These are phyloP conservation scores for Candida stauntonica DNA, from an alignment of 805 yeast species.

Conservation along the genomic window DNA sequence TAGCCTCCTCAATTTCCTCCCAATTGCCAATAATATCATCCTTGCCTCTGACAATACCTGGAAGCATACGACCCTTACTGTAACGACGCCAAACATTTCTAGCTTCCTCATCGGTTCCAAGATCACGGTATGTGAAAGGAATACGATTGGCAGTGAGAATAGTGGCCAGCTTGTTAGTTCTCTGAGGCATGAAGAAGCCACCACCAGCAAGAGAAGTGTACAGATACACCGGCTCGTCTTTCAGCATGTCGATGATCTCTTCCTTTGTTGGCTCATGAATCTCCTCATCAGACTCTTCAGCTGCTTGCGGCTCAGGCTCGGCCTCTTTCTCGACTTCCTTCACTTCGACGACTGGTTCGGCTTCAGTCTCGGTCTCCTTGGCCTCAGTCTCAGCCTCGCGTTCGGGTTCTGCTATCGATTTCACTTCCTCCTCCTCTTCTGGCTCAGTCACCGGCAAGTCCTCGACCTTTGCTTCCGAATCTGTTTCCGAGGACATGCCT, in stretches of 20 bases:
- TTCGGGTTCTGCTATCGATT: no score
- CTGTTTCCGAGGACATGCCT: not conserved
- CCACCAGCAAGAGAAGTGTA: conserved; percentile 85
- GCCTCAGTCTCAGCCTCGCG: conserved; percentile 11
- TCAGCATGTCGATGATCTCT: conserved; percentile 26
- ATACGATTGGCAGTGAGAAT: conserved; percentile 73
- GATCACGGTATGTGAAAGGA: conserved; percentile 63
- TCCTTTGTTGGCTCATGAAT: conserved; percentile 27
- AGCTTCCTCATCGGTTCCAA: conserved; percentile 86
- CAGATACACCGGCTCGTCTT: conserved; percentile 60
- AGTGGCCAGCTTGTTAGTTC: conserved; percentile 72
- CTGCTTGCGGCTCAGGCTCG: conserved; percentile 4
- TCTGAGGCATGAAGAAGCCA: conserved; percentile 71
- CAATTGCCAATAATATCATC: conserved; percentile 83
- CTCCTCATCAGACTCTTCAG: conserved; percentile 18
- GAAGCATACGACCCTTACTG: conserved; percentile 67
- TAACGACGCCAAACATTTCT: conserved; percentile 78
- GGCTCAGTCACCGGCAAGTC: not conserved
- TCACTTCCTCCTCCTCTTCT: not conserved
- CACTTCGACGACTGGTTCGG: conserved; percentile 5
- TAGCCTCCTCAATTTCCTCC: conserved; percentile 81
- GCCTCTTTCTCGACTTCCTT: not conserved
- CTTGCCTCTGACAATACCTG: conserved; percentile 80
- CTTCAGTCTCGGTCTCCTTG: conserved; percentile 1
- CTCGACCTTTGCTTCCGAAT: not conserved